Evolutionary conservation across 2,329 filamentous ascomycete genomes (phyloP), one percentile per base, ranked within the genome.

Genomic region (Hypomyces perniciosus): DNA sequence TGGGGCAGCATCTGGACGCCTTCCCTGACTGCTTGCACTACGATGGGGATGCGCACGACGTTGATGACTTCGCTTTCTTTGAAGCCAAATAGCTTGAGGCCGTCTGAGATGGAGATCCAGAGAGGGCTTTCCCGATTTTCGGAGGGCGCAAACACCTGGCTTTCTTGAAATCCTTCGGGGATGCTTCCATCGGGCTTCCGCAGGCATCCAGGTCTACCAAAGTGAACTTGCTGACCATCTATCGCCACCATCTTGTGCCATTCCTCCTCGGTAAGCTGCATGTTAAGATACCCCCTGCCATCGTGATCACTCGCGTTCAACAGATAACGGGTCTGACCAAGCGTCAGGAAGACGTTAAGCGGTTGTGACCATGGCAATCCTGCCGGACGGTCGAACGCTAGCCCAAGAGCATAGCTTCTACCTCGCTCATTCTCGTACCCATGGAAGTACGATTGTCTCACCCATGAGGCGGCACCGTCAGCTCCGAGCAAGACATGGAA

Each of bases 11-110:
- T 48, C 29, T 66, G 63, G 3, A 66, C 64, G 5, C 61, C 65
- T 46, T 66, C 63, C 8, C 56, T 56, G 10, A 69, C 64, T 2
- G 64, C 66, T 43, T 68, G 63, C 1, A 69, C 65, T 1, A 67
- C 60, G 39, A 69, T 67, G 27, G 66, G 66, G 9, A 68, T 68
- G 10, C 65, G 61, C 5, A 68, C 65, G 1, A 68, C 59, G 51
- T 66, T 68, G 57, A 64, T 67, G 35, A 69, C 64, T 46, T 68
- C 66, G 7, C 49, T 59, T 37, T 67, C 65, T 27, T 65, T 64
- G 60, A 69, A 68, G 1, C 67, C 65, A 35, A 68, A 68, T 1
- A 69, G 57, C 52, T 64, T 65, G n/a, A 69, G 56, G 0, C 66
- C 67, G 37, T 69, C 65, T 13, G 60, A 59, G 45, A 69, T 65